Base-by-base conservation (phyloP, 2,329 filamentous ascomycete species). In the Fusarium setosum region DNA sequence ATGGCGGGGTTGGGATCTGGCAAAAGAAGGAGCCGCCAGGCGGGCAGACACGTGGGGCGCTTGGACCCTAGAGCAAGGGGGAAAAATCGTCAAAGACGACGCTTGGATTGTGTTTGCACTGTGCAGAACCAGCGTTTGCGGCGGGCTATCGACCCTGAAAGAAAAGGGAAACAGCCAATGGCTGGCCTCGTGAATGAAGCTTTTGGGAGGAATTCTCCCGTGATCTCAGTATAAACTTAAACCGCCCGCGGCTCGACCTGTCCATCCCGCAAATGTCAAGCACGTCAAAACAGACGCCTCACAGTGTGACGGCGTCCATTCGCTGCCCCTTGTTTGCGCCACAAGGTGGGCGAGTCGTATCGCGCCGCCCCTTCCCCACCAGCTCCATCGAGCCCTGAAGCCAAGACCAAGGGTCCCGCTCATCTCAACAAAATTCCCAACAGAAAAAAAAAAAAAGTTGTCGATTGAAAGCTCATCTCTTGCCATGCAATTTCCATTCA, bases 351-450 rank as follows among this genome's bases (percentile, higher is more conserved):
- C 40, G 35, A 62, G 26, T 44, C 61, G 48, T 61, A 65, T 57
- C 60, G 47, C 15, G 34, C 53, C 26, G 41, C 48, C 48, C 37
- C 50, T 61, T 15, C 60, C 42, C 60, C 56, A 41, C 47, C 42
- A 45, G 58, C 59, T 56, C 35, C 58, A 48, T 45, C 44, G 54
- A 67, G 63, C 67, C 69, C 65, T 53, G 45, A 57, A 59, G 61
- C 59, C 61, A 68, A 61, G 64, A 62, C 60, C 55, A 68, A 53
- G 63, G 65, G 63, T 69, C 65, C 61, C 61, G 64, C 74, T 69
- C 41, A 62, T 55, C 69, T 71, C 75, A 77, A 77, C 75, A 77
- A 76, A 74, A 74, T 76, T 73, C 75, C 75, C 75, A 77, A 77
- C 75, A 77, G 74, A 77, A 26, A 55, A 57, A 52, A 31, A 52